Evolutionary conservation across 2,329 filamentous ascomycete species (phyloP).

Genomic region (Epichloe brachyelytri): DNA sequence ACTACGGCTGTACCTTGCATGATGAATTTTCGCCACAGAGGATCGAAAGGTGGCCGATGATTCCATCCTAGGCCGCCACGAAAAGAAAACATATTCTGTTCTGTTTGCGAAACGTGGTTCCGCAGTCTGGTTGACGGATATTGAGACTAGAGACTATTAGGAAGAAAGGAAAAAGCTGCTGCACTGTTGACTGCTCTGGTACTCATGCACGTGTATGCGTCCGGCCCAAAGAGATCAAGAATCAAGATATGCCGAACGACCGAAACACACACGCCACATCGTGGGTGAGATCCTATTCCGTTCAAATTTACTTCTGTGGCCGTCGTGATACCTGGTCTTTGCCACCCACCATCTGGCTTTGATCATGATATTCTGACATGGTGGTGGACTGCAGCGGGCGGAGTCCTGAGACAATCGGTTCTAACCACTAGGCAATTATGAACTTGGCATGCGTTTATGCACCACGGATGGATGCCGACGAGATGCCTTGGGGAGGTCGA

Average conservation of each 20-base stretch:
- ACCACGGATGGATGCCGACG: background rate
- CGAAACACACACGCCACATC: background rate
- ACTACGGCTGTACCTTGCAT: slow-evolving; percentile 3
- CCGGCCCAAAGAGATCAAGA: background rate
- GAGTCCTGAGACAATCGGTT: background rate
- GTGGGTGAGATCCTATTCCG: too few relatives aligned
- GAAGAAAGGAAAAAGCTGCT: background rate
- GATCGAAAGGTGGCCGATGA: background rate
- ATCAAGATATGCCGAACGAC: background rate
- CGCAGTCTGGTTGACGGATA: too few relatives aligned
- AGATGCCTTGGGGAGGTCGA: background rate
- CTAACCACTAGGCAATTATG: background rate
- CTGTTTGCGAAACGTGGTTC: too few relatives aligned
- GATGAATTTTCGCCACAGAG: background rate
- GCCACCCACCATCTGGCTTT: background rate
- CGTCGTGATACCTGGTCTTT: background rate
- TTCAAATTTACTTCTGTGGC: background rate
- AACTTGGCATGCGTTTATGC: background rate
- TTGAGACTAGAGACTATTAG: too few relatives aligned
- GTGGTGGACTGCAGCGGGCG: background rate
- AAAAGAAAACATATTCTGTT: background rate
- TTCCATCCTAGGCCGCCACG: background rate
- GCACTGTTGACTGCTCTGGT: background rate
- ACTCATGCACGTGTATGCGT: background rate
- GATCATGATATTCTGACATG: background rate